Base-by-base conservation (phyloP, 2,329 filamentous ascomycete species). In the Calonectria hongkongensis region DNA sequence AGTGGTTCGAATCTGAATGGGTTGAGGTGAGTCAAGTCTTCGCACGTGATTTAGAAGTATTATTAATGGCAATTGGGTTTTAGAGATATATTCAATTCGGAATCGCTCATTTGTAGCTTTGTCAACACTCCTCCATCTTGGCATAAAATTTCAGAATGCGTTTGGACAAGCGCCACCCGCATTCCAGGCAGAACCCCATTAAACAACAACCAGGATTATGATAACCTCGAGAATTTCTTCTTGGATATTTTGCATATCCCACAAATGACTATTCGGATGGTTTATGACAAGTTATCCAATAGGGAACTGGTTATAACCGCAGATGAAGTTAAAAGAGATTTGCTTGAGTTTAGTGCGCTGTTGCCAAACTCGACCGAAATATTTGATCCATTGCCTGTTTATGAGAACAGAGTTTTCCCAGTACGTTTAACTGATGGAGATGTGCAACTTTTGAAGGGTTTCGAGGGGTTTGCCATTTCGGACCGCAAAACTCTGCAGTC, bases 281-380 rank as follows among this genome's bases (percentile, higher is more conserved):
- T 79, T 2, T 80, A 81, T 47, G 77, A 83, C 1, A 77, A 83
- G 50, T 75, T 85, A 15, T 79, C 75, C 8, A 64, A 79, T 2
- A 69, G 78, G 36, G 21, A 66, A 9, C 43, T 72, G 0, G 33
- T 69, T 0, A 62, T 75, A 2, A 73, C 76, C 1, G 25, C 75
- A 2, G 36, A 74, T 1, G 78, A 83, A 2, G 62, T 83, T 9
- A 85, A 82, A 71, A 73, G 81, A 15, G 76, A 77, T 0, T 78
- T 86, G 0, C 76, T 75, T 78, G 74, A 79, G 0, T 71, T 86
- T 25, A 85, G 82, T 51, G 81, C 82, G 0, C 73, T 85, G 0
- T 72, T 87, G 2, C 9, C 28, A 0, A 60, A 54, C 0, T 45
- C 60, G n/a, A 7, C n/a, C 1, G 21, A 70, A 4, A 18, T 12